These are phyloP conservation scores for Candida caryicola DNA, from an alignment of 805 yeast genomes.

Conservation along the genomic window DNA sequence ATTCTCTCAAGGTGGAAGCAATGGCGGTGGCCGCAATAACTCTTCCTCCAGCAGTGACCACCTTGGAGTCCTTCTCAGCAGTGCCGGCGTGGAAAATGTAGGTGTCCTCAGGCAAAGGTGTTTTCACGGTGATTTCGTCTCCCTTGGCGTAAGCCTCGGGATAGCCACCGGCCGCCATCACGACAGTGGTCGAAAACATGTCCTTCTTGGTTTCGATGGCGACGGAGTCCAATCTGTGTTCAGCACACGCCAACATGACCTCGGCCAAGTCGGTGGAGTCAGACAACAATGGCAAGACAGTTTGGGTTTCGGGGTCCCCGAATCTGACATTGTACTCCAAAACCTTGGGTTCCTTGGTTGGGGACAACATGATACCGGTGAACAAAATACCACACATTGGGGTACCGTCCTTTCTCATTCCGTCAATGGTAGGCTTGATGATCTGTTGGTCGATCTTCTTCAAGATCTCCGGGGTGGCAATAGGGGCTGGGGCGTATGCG, in stretches of 20 bases:
- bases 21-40: constrained; percentile 93
- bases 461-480: constrained; percentile 76
- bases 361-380: constrained; percentile 90
- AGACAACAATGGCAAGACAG: constrained; percentile 82
- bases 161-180: constrained; percentile 95
- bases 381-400: constrained; percentile 96
- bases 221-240: constrained; percentile 87
- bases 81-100: constrained; percentile 97
- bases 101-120: constrained; percentile 53
- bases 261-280: constrained; percentile 90
- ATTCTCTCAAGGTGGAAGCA: constrained; percentile 69
- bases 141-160: constrained; percentile 87
- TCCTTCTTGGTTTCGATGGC: constrained; percentile 49
- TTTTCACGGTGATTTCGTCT: constrained; percentile 65
- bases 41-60: constrained; percentile 92
- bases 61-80: constrained; percentile 49
- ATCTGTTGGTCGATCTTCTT: constrained; percentile 68
- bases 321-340: constrained; percentile 96
- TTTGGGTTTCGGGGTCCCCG: constrained; percentile 99
- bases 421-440: constrained; percentile 88
- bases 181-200: constrained; percentile 85
- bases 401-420: constrained; percentile 91
- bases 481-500: constrained; percentile 97
- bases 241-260: constrained; percentile 89
- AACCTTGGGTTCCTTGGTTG: constrained; percentile 83